Evolutionary conservation across 352 stramenopile species (phyloP), one percentile per base, ranked within the genome.

Genomic region (Globisporangium parvum): DNA sequence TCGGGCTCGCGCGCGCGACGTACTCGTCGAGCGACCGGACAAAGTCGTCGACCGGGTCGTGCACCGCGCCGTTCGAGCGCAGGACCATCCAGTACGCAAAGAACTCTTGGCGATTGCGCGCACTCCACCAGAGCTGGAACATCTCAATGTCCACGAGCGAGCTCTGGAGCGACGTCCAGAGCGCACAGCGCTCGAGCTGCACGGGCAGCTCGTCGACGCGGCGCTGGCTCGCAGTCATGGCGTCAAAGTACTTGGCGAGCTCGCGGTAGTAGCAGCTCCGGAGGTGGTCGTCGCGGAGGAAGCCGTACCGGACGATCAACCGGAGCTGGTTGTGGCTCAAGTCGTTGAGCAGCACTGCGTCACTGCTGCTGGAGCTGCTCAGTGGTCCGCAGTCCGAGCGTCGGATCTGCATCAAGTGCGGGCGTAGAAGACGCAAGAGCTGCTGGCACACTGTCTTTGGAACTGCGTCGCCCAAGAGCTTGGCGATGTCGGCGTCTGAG

Each of bases 91-190:
- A 93, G 57, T 91, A 88, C 18, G 73, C 77, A 51, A 91, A 86
- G 60, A 88, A 85, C 44, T 89, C 80, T 52, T 91, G 76, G 6
- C 81, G 77, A 57, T 93, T 93, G 51, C 80, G 77, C 55, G 81
- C 76, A 55, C 63, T 70, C 84, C 84, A 91, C 84, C 84, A 93
- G 28, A 91, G 65, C 55, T 88, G 84, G 53, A 91, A 93, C 81
- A 92, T 91, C 55, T 85, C 83, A 56, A 93, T 90, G 52, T 92
- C 83, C n/a, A 91, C 80, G 8, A 93, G 75, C 21, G 72, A 60
- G 20, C 51, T 75, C 53, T 91, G 80, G 11, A 93, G 69, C 12
- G 80, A 69, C 17, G 62, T 58, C 84, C 84, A 93, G 62, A 85
- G 63, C 3, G 57, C 60, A 20, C 84, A 93, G 9, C 84, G 76